A percentile compares a stretch with the other conserved stretches of the same genome.
Evolutionary conservation across 768 basidiomycete genomes (phyloP).

Genomic region (Rubroboletus pulcherrimus): DNA sequence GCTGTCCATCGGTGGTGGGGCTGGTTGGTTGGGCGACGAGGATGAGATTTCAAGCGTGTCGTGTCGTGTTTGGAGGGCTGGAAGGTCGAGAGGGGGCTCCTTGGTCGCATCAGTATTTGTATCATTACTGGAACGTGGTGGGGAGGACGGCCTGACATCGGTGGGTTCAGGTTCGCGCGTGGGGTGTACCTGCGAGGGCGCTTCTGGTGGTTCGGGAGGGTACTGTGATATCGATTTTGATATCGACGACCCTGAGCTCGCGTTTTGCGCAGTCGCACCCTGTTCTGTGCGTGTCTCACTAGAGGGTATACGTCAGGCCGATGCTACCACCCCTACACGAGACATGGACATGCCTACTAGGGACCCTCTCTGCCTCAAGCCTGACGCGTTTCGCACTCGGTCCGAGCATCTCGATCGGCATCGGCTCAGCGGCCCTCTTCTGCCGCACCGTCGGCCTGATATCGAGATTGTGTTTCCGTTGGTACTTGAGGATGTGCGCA

Average conservation of each 20-base stretch:
- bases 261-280: background rate
- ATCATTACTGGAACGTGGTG: background rate
- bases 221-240: background rate
- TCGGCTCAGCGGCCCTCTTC: constrained; percentile 2
- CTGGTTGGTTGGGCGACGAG: background rate
- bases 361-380: background rate
- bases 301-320: background rate
- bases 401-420: background rate
- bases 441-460: background rate
- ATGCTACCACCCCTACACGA: background rate
- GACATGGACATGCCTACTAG: constrained; percentile 4
- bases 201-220: background rate
- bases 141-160: background rate
- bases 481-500: constrained; percentile 37
- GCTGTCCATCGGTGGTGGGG: background rate
- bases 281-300: constrained; percentile 6
- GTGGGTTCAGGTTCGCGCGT: background rate
- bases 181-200: background rate
- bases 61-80: background rate
- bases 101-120: background rate
- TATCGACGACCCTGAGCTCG: background rate
- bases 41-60: constrained; percentile 1
- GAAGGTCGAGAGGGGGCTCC: background rate
- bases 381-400: constrained; percentile 9
- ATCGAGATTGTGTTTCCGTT: constrained; percentile 26